Conservation (phyloP, 2,329 filamentous ascomycete genomes). For the Colletotrichum cordylinicola region DNA sequence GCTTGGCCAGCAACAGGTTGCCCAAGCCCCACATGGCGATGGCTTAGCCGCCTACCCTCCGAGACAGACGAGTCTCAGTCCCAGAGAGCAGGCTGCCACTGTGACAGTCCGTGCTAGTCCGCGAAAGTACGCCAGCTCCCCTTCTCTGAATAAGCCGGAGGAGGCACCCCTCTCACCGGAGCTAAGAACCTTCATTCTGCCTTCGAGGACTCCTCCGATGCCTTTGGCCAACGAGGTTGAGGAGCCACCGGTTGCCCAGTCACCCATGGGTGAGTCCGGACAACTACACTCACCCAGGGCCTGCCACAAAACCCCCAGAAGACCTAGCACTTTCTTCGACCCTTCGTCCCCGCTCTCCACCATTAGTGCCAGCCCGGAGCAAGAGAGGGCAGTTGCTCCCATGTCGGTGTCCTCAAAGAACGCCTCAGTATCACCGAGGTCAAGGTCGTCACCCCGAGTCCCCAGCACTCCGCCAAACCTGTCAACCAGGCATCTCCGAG, state of each 20-base stretch:
- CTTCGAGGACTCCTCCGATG: slow-evolving; percentile 11
- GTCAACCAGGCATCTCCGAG: neutral
- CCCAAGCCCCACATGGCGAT: neutral
- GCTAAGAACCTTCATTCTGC: slow-evolving; percentile 22
- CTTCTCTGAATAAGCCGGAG: slow-evolving; percentile 33
- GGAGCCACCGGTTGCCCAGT: slow-evolving; percentile 30
- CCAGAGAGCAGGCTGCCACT: neutral
- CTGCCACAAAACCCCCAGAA: slow-evolving; percentile 15
- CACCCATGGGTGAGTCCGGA: slow-evolving; percentile 37
- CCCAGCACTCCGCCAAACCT: neutral
- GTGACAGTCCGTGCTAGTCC: slow-evolving; percentile 25
- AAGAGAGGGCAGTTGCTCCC: neutral
- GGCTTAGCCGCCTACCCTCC: neutral
- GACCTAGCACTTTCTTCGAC: slow-evolving; percentile 26
- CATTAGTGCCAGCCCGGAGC: neutral
- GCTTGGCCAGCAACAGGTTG: neutral
- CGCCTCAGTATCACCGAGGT: neutral
- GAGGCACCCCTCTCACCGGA: slow-evolving; percentile 23
- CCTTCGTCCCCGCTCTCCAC: neutral
- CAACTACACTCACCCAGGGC: slow-evolving; percentile 26
- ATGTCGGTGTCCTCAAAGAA: neutral
- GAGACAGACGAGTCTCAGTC: slow-evolving; percentile 22
- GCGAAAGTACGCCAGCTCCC: slow-evolving; percentile 35
- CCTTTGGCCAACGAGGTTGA: slow-evolving; percentile 23
- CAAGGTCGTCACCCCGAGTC: neutral